phyloP scores from a whole-genome alignment of 2,329 filamentous ascomycete species.

The Aspergillus thermomutatus region DNA sequence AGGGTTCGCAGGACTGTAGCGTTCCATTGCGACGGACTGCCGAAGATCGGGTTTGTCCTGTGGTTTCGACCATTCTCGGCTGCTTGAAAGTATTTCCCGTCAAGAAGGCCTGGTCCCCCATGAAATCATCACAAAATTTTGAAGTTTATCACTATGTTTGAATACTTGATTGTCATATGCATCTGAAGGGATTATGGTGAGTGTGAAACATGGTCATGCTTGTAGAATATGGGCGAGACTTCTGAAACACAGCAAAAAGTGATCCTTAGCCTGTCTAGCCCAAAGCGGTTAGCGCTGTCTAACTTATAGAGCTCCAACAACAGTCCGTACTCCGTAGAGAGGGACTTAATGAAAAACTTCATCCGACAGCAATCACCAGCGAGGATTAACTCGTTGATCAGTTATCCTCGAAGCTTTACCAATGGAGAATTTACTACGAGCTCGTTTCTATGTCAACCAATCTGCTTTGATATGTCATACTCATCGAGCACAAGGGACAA shows the following conservation, averaged over 20 bases:
- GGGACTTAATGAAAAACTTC: too few relatives aligned
- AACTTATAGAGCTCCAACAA: background rate
- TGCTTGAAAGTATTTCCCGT: background rate
- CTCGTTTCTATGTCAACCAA: too few relatives aligned
- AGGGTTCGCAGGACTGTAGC: constrained; percentile 37
- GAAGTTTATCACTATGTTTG: background rate
- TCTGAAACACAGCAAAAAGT: background rate
- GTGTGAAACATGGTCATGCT: background rate
- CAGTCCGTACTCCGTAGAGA: background rate
- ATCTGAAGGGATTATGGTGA: background rate
- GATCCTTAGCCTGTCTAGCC: background rate
- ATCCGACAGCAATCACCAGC: too few relatives aligned
- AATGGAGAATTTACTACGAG: too few relatives aligned
- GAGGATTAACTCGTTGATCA: too few relatives aligned
- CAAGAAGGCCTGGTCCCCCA: background rate
- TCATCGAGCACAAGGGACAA: constrained; percentile 23
- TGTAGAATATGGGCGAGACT: too few relatives aligned
- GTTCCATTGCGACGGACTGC: constrained; percentile 35
- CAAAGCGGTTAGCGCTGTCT: background rate
- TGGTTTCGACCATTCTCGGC: constrained; percentile 6
- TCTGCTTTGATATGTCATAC: constrained; percentile 26
- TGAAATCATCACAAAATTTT: background rate
- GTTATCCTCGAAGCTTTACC: too few relatives aligned
- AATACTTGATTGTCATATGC: background rate
- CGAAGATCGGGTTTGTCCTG: constrained; percentile 10